Percentiles rank a stretch among this genome's conserved stretches.
These are phyloP conservation scores for Yamadazyma nakazawae DNA, from an alignment of 805 yeast species.

Conservation along the genomic window DNA sequence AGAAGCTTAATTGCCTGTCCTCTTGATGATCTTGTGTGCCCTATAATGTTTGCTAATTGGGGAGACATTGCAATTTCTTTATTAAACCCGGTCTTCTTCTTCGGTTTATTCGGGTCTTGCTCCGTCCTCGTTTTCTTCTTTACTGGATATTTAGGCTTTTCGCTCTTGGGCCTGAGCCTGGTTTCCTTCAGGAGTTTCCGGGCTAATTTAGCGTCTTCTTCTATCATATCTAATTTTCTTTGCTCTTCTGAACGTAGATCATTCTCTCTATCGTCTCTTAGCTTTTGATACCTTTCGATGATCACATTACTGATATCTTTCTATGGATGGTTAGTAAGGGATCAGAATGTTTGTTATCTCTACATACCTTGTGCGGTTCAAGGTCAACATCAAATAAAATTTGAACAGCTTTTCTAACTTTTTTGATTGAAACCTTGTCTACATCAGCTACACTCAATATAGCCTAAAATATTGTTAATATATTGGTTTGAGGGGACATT, in stretches of 20 bases:
- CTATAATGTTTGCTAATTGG: slow-evolving; percentile 48
- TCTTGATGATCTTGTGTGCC: slow-evolving; percentile 46
- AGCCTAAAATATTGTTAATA: slow-evolving; percentile 47
- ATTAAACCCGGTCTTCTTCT: slow-evolving; percentile 35
- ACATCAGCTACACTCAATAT: slow-evolving; percentile 68
- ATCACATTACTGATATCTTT: slow-evolving; percentile 59
- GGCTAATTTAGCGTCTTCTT: slow-evolving; percentile 52
- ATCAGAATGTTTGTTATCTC: background rate
- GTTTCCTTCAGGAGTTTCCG: slow-evolving; percentile 40
- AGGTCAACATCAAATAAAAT: slow-evolving; percentile 61
- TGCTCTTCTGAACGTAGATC: slow-evolving; percentile 14
- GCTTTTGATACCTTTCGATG: slow-evolving; percentile 50
- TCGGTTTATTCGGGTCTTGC: slow-evolving; percentile 14
- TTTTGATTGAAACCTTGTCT: slow-evolving; percentile 66
- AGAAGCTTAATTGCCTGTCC: slow-evolving; percentile 67
- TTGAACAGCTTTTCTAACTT: slow-evolving; percentile 68
- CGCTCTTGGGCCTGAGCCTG: slow-evolving; percentile 1
- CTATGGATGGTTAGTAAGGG: slow-evolving; percentile 30
- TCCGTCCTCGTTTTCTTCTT: slow-evolving; percentile 7
- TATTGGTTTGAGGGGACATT: background rate
- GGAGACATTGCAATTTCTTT: slow-evolving; percentile 48
- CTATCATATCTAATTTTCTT: slow-evolving; percentile 34
- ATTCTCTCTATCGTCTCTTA: slow-evolving; percentile 38
- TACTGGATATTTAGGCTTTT: slow-evolving; percentile 7
- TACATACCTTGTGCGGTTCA: slow-evolving; percentile 39